Evolutionary conservation across 129 eudicot genomes (phyloP).

Genomic region (Flaveria brownii): DNA sequence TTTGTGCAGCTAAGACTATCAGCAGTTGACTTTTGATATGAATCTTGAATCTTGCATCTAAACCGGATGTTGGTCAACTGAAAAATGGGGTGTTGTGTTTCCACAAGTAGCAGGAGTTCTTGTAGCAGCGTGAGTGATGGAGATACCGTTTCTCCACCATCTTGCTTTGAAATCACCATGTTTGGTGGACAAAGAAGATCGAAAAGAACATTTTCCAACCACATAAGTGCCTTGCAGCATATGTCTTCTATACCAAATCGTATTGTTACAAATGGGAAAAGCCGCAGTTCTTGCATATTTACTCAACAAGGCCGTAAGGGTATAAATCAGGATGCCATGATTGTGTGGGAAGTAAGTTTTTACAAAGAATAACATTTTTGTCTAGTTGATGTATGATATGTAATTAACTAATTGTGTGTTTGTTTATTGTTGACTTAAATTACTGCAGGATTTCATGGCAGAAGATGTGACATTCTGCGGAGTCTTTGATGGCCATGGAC

Average conservation of each 20-base stretch:
- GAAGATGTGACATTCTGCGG: conserved; percentile 92
- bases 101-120: conserved; percentile 78
- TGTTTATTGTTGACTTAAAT: conserved; percentile 15
- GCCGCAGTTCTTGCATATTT: conserved; percentile 75
- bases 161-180: conserved; percentile 58
- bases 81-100: conserved; percentile 92
- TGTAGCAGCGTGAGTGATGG: conserved; percentile 85
- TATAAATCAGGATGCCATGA: conserved; percentile 95
- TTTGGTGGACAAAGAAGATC: conserved; percentile 52
- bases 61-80: conserved; percentile 33
- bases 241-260: conserved; percentile 70
- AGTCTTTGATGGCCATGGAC: conserved; percentile 96
- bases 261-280: conserved; percentile 70
- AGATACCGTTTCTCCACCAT: conserved; percentile 55
- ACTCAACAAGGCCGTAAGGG: conserved; percentile 98
- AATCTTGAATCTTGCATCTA: conserved; percentile 21
- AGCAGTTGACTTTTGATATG: conserved; percentile 35
- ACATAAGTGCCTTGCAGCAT: conserved; percentile 55
- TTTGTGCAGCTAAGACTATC: conserved; percentile 26
- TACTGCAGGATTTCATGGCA: conserved; percentile 75
- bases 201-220: conserved; percentile 66
- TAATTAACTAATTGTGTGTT: background rate
- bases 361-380: background rate
- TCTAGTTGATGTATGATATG: background rate
- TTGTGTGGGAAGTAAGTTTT: conserved; percentile 91